Evolutionary conservation across 2,329 filamentous ascomycete genomes (phyloP).

Genomic region (Colletotrichum sublineola): DNA sequence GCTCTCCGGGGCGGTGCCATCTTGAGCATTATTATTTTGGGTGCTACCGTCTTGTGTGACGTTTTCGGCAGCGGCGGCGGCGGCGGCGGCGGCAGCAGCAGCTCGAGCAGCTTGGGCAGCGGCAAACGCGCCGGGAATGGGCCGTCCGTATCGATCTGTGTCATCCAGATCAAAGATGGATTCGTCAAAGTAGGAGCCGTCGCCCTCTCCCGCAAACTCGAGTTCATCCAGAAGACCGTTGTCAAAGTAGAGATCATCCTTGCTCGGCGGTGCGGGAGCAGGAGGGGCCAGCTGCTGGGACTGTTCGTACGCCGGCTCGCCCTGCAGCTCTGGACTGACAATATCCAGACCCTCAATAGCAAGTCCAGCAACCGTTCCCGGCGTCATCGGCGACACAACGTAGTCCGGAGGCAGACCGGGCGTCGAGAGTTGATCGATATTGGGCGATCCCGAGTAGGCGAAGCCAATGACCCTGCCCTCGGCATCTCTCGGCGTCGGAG

Average conservation of each 20-base stretch:
- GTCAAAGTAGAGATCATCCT: conserved; percentile 78
- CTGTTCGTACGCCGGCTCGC: conserved; percentile 43
- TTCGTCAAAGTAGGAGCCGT: conserved; percentile 75
- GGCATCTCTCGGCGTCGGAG: conserved; percentile 67
- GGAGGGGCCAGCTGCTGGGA: conserved; percentile 43
- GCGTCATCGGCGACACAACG: conserved; percentile 24
- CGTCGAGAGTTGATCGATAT: conserved; percentile 40
- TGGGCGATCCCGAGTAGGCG: conserved; percentile 62
- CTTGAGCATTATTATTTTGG: conserved; percentile 47
- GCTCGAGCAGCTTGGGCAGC: conserved; percentile 63
- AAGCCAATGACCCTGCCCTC: conserved; percentile 69
- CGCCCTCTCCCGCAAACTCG: conserved; percentile 64
- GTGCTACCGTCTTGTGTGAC: conserved; percentile 53
- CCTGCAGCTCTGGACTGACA: conserved; percentile 35
- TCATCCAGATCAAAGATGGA: conserved; percentile 79
- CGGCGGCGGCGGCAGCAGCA: conserved; percentile 11
- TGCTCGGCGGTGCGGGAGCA: not conserved
- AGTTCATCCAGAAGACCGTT: conserved; percentile 65
- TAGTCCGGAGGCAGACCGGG: conserved; percentile 30
- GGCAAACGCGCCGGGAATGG: conserved; percentile 70
- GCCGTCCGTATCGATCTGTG: conserved; percentile 72
- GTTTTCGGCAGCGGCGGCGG: conserved; percentile 44
- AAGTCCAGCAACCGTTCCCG: conserved; percentile 53
- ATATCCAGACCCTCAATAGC: conserved; percentile 57
- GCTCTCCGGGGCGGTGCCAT: conserved; percentile 45